Evolutionary conservation across 495 filamentous ascomycete species (phyloP).

Genomic region (Sordaria brevicollis): DNA sequence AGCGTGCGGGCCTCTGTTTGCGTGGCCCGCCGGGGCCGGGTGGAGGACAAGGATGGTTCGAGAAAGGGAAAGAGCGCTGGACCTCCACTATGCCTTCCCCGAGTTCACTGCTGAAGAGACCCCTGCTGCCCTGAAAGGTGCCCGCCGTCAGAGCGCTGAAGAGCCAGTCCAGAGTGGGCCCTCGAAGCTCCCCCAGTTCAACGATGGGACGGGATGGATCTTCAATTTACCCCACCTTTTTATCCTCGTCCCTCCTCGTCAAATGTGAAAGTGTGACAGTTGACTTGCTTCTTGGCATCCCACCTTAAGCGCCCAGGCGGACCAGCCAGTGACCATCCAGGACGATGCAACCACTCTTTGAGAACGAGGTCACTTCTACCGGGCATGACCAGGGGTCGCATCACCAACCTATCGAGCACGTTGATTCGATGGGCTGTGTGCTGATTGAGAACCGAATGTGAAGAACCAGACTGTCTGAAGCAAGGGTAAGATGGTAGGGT

Average conservation of each 20-base stretch:
- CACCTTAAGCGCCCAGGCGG: constrained; percentile 19
- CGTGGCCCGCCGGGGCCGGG: not conserved
- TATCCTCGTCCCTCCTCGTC: not conserved
- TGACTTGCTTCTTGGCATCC: constrained; percentile 5
- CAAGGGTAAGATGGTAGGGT: constrained; percentile 2
- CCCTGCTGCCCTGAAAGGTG: not conserved
- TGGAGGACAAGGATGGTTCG: not conserved
- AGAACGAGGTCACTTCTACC: not conserved
- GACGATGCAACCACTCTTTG: not conserved
- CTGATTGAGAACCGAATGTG: not conserved
- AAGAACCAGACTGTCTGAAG: not conserved
- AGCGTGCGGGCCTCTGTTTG: not conserved
- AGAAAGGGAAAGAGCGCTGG: not conserved
- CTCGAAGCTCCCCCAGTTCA: constrained; percentile 3
- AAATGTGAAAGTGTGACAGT: not conserved
- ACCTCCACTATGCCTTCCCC: not conserved
- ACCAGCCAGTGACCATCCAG: constrained; percentile 1
- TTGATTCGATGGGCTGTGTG: constrained; percentile 11
- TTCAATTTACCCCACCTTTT: not conserved
- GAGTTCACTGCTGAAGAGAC: not conserved
- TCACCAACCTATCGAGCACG: constrained; percentile 1
- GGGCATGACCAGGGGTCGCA: constrained; percentile 4
- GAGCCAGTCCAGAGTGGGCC: not conserved
- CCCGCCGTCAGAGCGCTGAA: not conserved
- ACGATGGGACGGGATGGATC: not conserved